Evolutionary conservation across 257 asterid genomes (phyloP), one percentile per base, ranked within the genome.

Genomic region (Verbascum thapsus): DNA sequence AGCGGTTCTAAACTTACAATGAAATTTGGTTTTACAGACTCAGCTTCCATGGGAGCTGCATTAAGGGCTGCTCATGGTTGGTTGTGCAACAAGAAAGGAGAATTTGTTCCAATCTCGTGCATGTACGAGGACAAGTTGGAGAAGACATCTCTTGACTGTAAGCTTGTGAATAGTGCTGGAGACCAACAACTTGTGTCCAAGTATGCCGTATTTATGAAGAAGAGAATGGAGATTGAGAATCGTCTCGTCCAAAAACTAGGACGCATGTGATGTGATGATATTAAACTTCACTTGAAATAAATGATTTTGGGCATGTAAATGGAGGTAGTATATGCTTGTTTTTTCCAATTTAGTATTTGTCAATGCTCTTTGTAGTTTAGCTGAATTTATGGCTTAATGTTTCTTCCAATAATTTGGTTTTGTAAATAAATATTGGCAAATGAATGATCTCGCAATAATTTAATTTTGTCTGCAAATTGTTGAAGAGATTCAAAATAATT

Each of bases 21-120:
- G 40, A 20, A 67, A 51, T 23, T 20, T 53, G n/a, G 16, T 44
- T 51, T 32, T 61, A 42, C 81, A 90, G 98, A 88, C 76, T 88
- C 98, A 0, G 96, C 96, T 70, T 90, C 95, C 11, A 72, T 88
- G 77, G 98, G 96, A 18, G 98, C 98, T 50, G 95, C 98, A 47
- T 30, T 90, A 69, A 85, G 96, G 82, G 94, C 98, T 6, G 98
- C 98, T 52, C 96, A 90, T 37, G 98, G 96, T 20, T 90, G 96
- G 95, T 57, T 90, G 83, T 88, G 96, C 78, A 44, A 81, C 71
- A 72, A 74, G 74, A 82, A 80, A 74, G 94, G 84, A 0, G 41
- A 44, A 1, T 84, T 88, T 56, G 78, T 88, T 6, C 89, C 94
- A 0, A 82, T 85, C 45, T 80, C 87, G 8, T 19, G 64, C 70